These are phyloP conservation scores for Rubus idaeus DNA, from an alignment of 306 rosid genomes.

Conservation along the genomic window DNA sequence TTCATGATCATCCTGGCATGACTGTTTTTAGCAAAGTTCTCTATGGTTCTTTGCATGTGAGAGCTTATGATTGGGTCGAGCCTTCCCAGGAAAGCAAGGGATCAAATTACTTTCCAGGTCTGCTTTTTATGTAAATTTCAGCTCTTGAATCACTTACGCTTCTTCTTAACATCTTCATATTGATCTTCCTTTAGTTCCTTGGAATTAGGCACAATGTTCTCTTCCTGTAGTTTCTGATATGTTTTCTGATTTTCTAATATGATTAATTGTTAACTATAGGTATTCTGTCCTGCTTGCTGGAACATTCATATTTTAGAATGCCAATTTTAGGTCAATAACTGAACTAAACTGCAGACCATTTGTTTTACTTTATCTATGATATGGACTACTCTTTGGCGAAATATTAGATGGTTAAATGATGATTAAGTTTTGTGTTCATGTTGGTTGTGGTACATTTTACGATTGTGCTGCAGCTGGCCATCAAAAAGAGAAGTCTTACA, in stretches of 20 bases:
- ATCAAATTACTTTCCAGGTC: slow-evolving; percentile 55
- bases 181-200: neutral
- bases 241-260: neutral
- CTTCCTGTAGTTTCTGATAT: neutral
- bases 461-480: neutral
- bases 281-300: no score
- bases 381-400: no score
- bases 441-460: no score
- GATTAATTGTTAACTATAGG: no score
- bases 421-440: no score
- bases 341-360: no score
- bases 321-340: no score
- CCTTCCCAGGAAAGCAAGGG: slow-evolving; percentile 69
- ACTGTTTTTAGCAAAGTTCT: slow-evolving; percentile 93
- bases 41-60: slow-evolving; percentile 91
- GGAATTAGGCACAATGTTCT: neutral
- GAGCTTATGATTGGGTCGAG: slow-evolving; percentile 97
- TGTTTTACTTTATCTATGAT: no score
- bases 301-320: no score
- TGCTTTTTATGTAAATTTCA: slow-evolving; percentile 24
- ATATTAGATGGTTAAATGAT: no score
- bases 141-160: neutral
- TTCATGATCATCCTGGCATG: slow-evolving; percentile 98
- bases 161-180: neutral
- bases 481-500: no score